Conservation (phyloP, 192 early-diverging fungal species). For the Mortierella antarctica region DNA sequence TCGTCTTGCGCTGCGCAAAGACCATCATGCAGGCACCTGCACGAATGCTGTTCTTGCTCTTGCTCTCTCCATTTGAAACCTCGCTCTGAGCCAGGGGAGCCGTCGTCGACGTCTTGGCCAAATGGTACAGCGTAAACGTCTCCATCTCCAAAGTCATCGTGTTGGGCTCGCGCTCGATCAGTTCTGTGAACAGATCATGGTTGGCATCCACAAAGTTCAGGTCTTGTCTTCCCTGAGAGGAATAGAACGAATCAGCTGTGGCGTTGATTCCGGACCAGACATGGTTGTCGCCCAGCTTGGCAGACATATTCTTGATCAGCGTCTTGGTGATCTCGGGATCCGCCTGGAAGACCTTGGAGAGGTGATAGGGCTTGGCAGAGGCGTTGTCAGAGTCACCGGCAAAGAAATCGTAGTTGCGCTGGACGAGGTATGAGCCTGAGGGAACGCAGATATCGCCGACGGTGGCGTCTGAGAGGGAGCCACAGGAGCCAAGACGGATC, state of each 20-base stretch:
- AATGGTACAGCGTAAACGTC: slow-evolving; percentile 83
- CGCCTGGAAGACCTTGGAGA: slow-evolving; percentile 70
- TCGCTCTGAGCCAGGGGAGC: slow-evolving; percentile 6
- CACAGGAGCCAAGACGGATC: slow-evolving; percentile 90
- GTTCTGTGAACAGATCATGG: slow-evolving; percentile 62
- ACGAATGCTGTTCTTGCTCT: slow-evolving; percentile 61
- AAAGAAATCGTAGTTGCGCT: slow-evolving; percentile 84
- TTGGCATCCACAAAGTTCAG: slow-evolving; percentile 84
- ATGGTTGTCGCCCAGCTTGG: slow-evolving; percentile 52
- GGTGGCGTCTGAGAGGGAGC: slow-evolving; percentile 67
- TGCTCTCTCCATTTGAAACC: neutral
- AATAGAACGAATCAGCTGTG: slow-evolving; percentile 89
- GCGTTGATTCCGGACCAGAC: slow-evolving; percentile 75
- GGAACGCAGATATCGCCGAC: slow-evolving; percentile 81
- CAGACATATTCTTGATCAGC: slow-evolving; percentile 45
- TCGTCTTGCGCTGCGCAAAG: slow-evolving; percentile 79
- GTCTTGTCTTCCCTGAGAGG: slow-evolving; percentile 81
- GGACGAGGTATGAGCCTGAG: slow-evolving; percentile 68
- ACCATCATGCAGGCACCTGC: slow-evolving; percentile 86
- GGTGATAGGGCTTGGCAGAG: slow-evolving; percentile 63
- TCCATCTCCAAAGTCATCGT: slow-evolving; percentile 88
- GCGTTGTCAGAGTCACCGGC: slow-evolving; percentile 18
- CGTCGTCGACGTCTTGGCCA: slow-evolving; percentile 65
- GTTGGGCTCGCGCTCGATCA: slow-evolving; percentile 61
- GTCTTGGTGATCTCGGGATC: slow-evolving; percentile 65